Percentiles rank a stretch among this genome's conserved stretches.
Conservation (phyloP, 1,284 basidiomycete species). For the Blastosporella zonata region DNA sequence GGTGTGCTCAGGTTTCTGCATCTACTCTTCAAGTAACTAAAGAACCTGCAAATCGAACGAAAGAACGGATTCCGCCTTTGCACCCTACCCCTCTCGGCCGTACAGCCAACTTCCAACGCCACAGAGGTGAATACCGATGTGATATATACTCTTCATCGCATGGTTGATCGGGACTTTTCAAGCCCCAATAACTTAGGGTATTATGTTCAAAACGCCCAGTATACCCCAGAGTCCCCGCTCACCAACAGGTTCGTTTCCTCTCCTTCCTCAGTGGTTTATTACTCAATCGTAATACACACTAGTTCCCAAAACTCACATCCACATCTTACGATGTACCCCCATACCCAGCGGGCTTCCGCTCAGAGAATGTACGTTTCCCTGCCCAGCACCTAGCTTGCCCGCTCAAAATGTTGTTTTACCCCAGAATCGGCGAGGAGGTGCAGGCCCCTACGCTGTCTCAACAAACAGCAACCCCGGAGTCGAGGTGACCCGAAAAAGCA, state of each 20-base stretch:
- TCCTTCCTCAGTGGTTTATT: neutral
- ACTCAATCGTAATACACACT: neutral
- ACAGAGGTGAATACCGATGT: conserved; percentile 44
- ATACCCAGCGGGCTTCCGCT: conserved; percentile 15
- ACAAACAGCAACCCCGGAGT: conserved; percentile 53
- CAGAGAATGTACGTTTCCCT: conserved; percentile 24
- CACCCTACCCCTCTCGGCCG: conserved; percentile 28
- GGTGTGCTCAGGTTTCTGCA: conserved; percentile 11
- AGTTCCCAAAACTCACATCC: conserved; percentile 16
- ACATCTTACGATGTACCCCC: conserved; percentile 9
- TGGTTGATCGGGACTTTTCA: too few species aligned
- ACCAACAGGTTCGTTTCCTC: neutral
- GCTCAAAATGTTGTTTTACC: neutral
- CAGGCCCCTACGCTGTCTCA: conserved; percentile 20
- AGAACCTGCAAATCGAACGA: conserved; percentile 13
- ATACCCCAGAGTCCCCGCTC: conserved; percentile 37
- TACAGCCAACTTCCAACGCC: conserved; percentile 59
- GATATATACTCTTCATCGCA: too few species aligned
- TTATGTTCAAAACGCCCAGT: conserved; percentile 37
- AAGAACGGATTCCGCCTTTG: conserved; percentile 20
- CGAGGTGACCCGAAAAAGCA: conserved; percentile 30
- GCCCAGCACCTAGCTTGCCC: neutral
- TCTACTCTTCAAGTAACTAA: neutral
- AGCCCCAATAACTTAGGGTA: conserved; percentile 50
- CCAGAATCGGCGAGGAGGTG: conserved; percentile 13